Evolutionary conservation across 1,139 yeast species (phyloP), one percentile per base, ranked within the genome.

Genomic region (Kluyveromyces marxianus): DNA sequence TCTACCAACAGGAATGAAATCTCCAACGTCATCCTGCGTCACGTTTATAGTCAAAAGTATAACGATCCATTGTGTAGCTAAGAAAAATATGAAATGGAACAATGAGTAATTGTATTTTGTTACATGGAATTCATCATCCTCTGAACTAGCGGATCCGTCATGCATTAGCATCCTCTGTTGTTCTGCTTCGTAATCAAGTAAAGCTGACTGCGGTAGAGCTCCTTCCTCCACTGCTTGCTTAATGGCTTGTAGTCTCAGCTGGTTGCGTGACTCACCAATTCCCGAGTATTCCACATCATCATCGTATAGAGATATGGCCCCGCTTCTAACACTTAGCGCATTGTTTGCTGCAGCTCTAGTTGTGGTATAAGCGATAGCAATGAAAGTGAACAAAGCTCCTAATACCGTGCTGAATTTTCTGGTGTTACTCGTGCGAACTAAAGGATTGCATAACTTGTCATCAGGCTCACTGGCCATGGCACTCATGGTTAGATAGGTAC

Each of bases 391-490:
- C 37, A 89, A 69, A 0, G 97, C 97, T 25, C 98, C 98, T 44
- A 94, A 65, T 0, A 92, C 79, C 45, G 90, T 82, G 53, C 95
- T 84, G 25, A 88, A 81, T 2, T 96, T 89, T 58, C 97, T 77
- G 0, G 98, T 89, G 3, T 97, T 96, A 48, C 77, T 75, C 3
- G 96, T 86, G 54, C 97, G 76, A 24, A 90, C 81, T 50, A 92
- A 71, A 5, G 98, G 98, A 64, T 94, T 94, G 65, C 99, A 94
- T 55, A 72, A 70, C 59, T 76, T 79, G 68, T 92, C 97, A 65
- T 92, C 98, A 0, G 98, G 99, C 64, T 92, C 98, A 7, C 96
- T 82, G 0, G 96, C 85, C 54, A 94, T 95, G 0, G 98, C 98
- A 54, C 95, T 83, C 75, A 92, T 78, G 4, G 92, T 82, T 54